Evolutionary conservation across 2,329 filamentous ascomycete species (phyloP).

Genomic region (Monilinia fructicola): DNA sequence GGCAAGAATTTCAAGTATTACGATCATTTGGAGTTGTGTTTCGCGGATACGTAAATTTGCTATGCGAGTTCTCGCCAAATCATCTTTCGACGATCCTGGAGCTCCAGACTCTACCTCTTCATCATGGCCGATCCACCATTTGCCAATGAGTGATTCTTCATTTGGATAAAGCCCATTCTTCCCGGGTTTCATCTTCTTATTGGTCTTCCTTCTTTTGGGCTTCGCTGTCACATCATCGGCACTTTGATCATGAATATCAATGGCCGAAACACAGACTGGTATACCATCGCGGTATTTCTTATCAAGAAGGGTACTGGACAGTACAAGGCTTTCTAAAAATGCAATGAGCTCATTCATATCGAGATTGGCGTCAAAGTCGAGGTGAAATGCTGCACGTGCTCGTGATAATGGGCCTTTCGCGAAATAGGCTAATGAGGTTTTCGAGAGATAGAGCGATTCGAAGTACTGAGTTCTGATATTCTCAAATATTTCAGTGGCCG

Average conservation of each 20-base stretch:
- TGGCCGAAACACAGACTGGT: slow-evolving; percentile 58
- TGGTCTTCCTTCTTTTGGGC: slow-evolving; percentile 51
- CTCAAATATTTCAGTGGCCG: slow-evolving; percentile 55
- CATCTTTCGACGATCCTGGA: slow-evolving; percentile 48
- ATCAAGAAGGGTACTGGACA: slow-evolving; percentile 67
- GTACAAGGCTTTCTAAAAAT: slow-evolving; percentile 68
- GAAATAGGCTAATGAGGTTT: slow-evolving; percentile 79
- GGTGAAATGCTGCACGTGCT: slow-evolving; percentile 68
- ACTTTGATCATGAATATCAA: slow-evolving; percentile 49
- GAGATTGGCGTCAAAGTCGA: slow-evolving; percentile 59
- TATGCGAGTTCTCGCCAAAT: slow-evolving; percentile 59
- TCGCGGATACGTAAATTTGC: slow-evolving; percentile 69
- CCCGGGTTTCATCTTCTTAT: slow-evolving; percentile 65
- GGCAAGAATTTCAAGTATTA: slow-evolving; percentile 74
- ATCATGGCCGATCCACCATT: slow-evolving; percentile 69
- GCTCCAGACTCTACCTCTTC: slow-evolving; percentile 50
- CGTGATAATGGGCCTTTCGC: slow-evolving; percentile 78
- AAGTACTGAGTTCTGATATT: slow-evolving; percentile 59
- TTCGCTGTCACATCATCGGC: slow-evolving; percentile 53
- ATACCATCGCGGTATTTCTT: slow-evolving; percentile 77
- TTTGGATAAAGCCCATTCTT: slow-evolving; percentile 67
- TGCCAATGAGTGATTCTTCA: slow-evolving; percentile 63
- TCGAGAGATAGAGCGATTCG: slow-evolving; percentile 61
- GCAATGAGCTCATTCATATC: slow-evolving; percentile 63
- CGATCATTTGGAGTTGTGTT: slow-evolving; percentile 76